Evolutionary conservation across 371 early-diverging fungal genomes (phyloP).

Genomic region (Coemansia sp.): DNA sequence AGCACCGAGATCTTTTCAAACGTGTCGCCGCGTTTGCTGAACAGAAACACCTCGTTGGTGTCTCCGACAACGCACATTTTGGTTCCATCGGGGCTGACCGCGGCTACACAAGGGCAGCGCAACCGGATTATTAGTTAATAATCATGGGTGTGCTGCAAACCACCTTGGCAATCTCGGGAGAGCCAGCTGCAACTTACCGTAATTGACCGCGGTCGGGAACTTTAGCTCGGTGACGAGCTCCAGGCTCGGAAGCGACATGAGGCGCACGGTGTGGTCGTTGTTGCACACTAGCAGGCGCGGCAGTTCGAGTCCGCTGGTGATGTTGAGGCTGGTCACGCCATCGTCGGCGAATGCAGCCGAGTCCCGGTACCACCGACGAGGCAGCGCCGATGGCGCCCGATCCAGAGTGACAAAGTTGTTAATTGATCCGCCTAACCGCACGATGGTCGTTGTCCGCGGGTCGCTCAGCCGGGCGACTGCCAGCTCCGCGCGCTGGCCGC

Average conservation of each 20-base stretch:
- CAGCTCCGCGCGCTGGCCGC: constrained; percentile 78
- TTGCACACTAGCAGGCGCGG: constrained; percentile 71
- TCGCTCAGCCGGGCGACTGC: constrained; percentile 61
- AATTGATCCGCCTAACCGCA: constrained; percentile 62
- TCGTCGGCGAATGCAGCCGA: constrained; percentile 45
- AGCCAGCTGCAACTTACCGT: constrained; percentile 45
- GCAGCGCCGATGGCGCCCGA: constrained; percentile 17
- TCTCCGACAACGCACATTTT: constrained; percentile 78
- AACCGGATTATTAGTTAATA: neutral
- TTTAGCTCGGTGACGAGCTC: constrained; percentile 56
- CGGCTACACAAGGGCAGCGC: constrained; percentile 45
- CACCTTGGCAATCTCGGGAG: no score
- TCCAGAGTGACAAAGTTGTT: constrained; percentile 67
- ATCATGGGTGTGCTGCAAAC: no score
- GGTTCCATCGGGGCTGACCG: constrained; percentile 70
- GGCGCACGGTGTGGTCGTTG: constrained; percentile 79
- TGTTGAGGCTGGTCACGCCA: constrained; percentile 53
- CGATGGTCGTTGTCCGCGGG: constrained; percentile 49
- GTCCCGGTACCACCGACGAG: constrained; percentile 41
- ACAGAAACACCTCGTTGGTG: constrained; percentile 68
- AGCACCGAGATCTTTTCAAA: constrained; percentile 55
- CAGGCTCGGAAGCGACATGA: constrained; percentile 63
- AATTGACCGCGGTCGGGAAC: constrained; percentile 70
- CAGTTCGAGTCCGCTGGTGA: constrained; percentile 49
- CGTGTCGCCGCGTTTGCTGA: constrained; percentile 56